Conservation (phyloP, 441 rosid species). For the Croton laevigatus region DNA sequence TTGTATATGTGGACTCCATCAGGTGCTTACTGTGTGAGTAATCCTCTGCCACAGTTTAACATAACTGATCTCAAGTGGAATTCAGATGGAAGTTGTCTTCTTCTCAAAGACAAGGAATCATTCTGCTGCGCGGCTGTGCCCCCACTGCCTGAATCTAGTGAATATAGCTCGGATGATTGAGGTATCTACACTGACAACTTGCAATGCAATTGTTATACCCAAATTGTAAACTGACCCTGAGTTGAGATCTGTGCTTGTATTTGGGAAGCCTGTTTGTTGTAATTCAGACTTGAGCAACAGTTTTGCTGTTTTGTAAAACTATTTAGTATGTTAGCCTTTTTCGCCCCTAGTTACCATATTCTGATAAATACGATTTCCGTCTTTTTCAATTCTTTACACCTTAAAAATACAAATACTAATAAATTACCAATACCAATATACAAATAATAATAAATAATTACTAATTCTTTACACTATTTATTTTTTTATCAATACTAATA, state of each 20-base stretch:
- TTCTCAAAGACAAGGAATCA: slow-evolving; percentile 86
- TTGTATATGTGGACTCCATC: slow-evolving; percentile 95
- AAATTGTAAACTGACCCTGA: neutral
- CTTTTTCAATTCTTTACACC: too few relatives aligned
- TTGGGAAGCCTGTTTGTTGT: slow-evolving; percentile 12
- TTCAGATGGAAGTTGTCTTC: slow-evolving; percentile 84
- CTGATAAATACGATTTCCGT: too few relatives aligned
- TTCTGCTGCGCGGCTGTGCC: slow-evolving; percentile 90
- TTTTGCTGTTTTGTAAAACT: slow-evolving; percentile 19
- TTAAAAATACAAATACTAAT: too few relatives aligned
- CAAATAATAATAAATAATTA: too few relatives aligned
- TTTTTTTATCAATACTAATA: too few relatives aligned
- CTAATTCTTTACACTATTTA: too few relatives aligned
- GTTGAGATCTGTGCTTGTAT: neutral
- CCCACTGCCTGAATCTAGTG: slow-evolving; percentile 72
- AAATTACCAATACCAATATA: too few relatives aligned
- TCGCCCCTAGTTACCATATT: neutral
- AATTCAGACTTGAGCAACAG: neutral
- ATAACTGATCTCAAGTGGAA: slow-evolving; percentile 88
- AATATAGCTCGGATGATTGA: slow-evolving; percentile 91
- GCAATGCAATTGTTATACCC: neutral
- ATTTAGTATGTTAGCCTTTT: neutral
- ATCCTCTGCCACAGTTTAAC: slow-evolving; percentile 67
- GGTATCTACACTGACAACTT: slow-evolving; percentile 5
- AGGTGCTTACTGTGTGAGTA: slow-evolving; percentile 84